Evolutionary conservation across 2,329 filamentous ascomycete genomes (phyloP).

Genomic region (Diaporthe nobilis): DNA sequence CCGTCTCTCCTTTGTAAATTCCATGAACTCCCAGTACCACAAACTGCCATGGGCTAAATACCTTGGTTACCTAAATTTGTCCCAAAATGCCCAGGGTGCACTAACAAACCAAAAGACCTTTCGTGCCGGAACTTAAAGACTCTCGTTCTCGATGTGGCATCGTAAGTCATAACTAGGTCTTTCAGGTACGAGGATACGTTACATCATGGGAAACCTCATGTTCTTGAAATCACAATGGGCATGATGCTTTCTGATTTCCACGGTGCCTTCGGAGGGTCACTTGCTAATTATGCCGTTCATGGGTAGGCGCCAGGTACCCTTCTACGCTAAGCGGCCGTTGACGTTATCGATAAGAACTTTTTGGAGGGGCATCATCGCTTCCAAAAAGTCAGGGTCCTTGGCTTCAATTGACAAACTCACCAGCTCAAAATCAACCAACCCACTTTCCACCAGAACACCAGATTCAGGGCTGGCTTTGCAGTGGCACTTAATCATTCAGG

Average conservation of each 20-base stretch:
- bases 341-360: slow-evolving; percentile 39
- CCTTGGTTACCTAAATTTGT: background rate
- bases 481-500: background rate
- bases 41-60: no score
- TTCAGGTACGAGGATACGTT: background rate
- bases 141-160: background rate
- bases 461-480: slow-evolving; percentile 18
- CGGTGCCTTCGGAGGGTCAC: background rate
- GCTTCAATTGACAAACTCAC: background rate
- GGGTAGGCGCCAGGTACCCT: background rate
- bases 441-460: background rate
- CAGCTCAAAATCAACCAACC: background rate
- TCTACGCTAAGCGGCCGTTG: background rate
- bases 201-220: background rate
- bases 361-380: slow-evolving; percentile 24
- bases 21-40: no score
- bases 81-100: background rate
- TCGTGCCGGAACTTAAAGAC: background rate
- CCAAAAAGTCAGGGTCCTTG: slow-evolving; percentile 33
- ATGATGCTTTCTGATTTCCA: background rate
- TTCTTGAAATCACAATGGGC: background rate
- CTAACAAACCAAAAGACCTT: background rate
- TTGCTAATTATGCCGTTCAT: background rate
- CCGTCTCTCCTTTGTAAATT: background rate
- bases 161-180: background rate